Evolutionary conservation across 257 asterid species (phyloP).

Genomic region (Forsythia suspensa): DNA sequence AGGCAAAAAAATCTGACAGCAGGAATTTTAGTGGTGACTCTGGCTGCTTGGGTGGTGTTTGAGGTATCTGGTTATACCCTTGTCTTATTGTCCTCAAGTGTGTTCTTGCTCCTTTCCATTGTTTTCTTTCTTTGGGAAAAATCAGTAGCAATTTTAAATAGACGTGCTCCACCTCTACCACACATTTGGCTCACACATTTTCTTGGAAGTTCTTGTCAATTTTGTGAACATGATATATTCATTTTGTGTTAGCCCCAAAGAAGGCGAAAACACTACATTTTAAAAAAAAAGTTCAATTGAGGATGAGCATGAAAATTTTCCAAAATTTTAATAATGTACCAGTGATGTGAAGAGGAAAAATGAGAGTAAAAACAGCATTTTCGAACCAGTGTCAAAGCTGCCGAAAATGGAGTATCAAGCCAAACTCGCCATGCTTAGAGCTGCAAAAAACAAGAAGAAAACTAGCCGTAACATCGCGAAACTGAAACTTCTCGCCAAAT

Average conservation of each 20-base stretch:
- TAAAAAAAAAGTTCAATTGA: no score
- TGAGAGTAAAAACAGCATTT: conserved; percentile 71
- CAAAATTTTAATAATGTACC: conserved; percentile 28
- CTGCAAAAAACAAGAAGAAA: conserved; percentile 57
- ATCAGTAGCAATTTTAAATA: conserved; percentile 53
- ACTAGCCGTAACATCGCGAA: conserved; percentile 59
- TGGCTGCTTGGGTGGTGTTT: conserved; percentile 82
- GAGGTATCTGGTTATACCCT: conserved; percentile 71
- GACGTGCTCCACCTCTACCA: no score
- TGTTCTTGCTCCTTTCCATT: conserved; percentile 70
- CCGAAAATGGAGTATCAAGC: conserved; percentile 70
- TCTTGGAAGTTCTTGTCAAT: no score
- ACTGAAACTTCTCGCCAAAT: conserved; percentile 51
- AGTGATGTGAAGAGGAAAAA: conserved; percentile 60
- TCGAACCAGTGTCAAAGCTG: conserved; percentile 51
- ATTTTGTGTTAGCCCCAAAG: no score
- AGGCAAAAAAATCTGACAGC: conserved; percentile 51
- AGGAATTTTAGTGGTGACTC: conserved; percentile 50
- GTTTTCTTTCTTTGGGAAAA: conserved; percentile 89
- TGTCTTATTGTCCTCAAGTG: conserved; percentile 66
- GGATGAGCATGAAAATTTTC: background rate
- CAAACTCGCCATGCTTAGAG: conserved; percentile 67
- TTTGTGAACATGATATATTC: no score
- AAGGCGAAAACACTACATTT: no score
- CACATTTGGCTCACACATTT: no score